These are phyloP conservation scores for Madurella mycetomatis DNA, from an alignment of 2,329 filamentous ascomycete genomes.

Conservation along the genomic window DNA sequence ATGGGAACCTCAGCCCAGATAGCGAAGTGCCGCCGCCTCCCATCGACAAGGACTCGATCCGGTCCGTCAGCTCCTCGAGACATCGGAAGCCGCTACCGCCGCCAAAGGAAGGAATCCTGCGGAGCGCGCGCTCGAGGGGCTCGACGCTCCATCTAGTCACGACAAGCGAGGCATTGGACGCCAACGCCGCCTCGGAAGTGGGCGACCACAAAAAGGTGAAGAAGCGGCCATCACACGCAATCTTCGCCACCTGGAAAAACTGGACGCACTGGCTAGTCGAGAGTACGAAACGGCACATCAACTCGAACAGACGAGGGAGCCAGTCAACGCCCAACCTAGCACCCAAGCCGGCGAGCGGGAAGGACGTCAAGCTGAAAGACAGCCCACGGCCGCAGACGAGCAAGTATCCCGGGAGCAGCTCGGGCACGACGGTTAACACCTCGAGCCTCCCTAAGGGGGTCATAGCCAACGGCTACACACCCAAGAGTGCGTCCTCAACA, in stretches of 20 bases:
- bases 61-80: conserved; percentile 72
- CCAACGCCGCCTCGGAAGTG: conserved; percentile 28
- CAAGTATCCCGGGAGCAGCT: conserved; percentile 46
- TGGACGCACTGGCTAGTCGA: conserved; percentile 62
- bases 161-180: conserved; percentile 48
- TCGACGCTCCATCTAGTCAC: conserved; percentile 86
- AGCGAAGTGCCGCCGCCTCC: conserved; percentile 61
- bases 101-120: conserved; percentile 72
- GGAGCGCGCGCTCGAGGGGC: conserved; percentile 67
- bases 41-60: conserved; percentile 71
- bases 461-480: conserved; percentile 47
- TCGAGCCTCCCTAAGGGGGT: conserved; percentile 47
- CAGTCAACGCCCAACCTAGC: conserved; percentile 58
- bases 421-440: conserved; percentile 34
- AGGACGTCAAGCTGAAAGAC: conserved; percentile 45
- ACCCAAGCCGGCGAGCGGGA: conserved; percentile 42
- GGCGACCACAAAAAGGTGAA: conserved; percentile 43
- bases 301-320: conserved; percentile 47
- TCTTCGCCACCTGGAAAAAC: conserved; percentile 59
- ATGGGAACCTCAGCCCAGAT: conserved; percentile 41
- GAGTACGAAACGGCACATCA: conserved; percentile 49
- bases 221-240: conserved; percentile 55
- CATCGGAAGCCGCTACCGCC: conserved; percentile 73
- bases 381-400: conserved; percentile 58
- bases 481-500: conserved; percentile 28